These are phyloP conservation scores for Talaromyces rugulosus DNA, from an alignment of 2,329 filamentous ascomycete genomes.

Conservation along the genomic window DNA sequence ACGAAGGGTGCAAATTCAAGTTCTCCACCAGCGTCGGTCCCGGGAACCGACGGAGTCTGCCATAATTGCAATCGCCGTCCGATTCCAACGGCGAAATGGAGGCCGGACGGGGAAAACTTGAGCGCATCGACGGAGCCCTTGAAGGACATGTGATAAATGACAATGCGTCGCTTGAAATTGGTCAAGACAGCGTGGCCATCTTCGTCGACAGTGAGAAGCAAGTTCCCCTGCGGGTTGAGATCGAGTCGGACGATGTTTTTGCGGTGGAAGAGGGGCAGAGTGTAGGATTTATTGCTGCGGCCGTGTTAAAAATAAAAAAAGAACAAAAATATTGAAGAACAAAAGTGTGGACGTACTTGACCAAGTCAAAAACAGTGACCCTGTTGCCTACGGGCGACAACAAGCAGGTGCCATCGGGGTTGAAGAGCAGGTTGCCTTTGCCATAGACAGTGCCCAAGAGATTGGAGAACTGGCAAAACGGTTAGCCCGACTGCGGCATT, in stretches of 20 bases:
- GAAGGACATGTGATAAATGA: slow-evolving; percentile 95
- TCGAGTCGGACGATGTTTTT: slow-evolving; percentile 88
- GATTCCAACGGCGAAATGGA: slow-evolving; percentile 83
- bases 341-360: slow-evolving; percentile 62
- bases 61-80: slow-evolving; percentile 89
- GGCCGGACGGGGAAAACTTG: slow-evolving; percentile 84
- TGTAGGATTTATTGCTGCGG: slow-evolving; percentile 42
- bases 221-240: slow-evolving; percentile 83
- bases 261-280: slow-evolving; percentile 74
- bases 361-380: slow-evolving; percentile 91
- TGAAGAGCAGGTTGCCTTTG: slow-evolving; percentile 95
- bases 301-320: slow-evolving; percentile 1
- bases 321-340: not conserved
- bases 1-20: slow-evolving; percentile 95
- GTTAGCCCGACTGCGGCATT: slow-evolving; percentile 9
- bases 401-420: slow-evolving; percentile 90
- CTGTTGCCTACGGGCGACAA: slow-evolving; percentile 95
- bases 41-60: slow-evolving; percentile 89
- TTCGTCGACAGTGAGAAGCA: slow-evolving; percentile 89
- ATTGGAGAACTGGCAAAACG: slow-evolving; percentile 77
- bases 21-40: slow-evolving; percentile 71
- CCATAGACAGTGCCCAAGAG: slow-evolving; percentile 97
- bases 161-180: slow-evolving; percentile 78
- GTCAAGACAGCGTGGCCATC: slow-evolving; percentile 91
- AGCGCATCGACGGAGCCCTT: slow-evolving; percentile 76